Percentiles rank a stretch among this genome's conserved stretches.
phyloP scores from a whole-genome alignment of 805 yeast genomes.

The Kluyveromyces aestuarii region DNA sequence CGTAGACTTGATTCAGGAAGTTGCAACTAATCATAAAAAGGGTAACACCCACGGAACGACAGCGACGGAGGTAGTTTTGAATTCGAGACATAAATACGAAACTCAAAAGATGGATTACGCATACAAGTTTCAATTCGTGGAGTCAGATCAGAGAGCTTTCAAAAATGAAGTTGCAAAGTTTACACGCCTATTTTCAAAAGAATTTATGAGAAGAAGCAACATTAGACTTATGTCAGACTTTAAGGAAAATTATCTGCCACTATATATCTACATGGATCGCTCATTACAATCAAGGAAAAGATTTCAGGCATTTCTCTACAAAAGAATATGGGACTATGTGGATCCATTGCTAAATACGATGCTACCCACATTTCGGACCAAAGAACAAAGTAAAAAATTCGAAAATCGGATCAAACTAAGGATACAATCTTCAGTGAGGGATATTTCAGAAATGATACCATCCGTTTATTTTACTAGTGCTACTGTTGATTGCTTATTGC shows the following conservation, averaged over 20 bases:
- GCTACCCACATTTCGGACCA: constrained; percentile 9
- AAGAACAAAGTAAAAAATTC: constrained; percentile 12
- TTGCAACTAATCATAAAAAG: not conserved
- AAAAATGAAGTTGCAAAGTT: constrained; percentile 15
- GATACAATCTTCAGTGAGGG: constrained; percentile 8
- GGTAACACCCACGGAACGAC: not conserved
- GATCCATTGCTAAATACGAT: constrained; percentile 18
- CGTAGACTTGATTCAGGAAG: constrained; percentile 14
- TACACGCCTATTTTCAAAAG: constrained; percentile 15
- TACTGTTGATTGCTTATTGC: constrained; percentile 20
- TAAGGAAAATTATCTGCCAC: constrained; percentile 13
- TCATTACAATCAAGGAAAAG: constrained; percentile 11
- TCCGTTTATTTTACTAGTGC: constrained; percentile 16
- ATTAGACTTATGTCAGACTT: constrained; percentile 16
- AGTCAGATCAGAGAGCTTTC: constrained; percentile 18
- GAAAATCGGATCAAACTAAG: constrained; percentile 10
- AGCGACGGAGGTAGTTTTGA: constrained; percentile 2
- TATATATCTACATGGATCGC: constrained; percentile 20
- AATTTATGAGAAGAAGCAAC: constrained; percentile 17
- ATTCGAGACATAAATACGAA: constrained; percentile 10
- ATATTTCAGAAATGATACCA: constrained; percentile 15
- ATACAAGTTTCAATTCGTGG: constrained; percentile 19
- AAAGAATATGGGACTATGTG: constrained; percentile 14
- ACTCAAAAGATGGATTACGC: constrained; percentile 11
- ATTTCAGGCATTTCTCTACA: constrained; percentile 13